Base-by-base conservation (phyloP, 2,329 filamentous ascomycete species). In the Aspergillus ibericus region DNA sequence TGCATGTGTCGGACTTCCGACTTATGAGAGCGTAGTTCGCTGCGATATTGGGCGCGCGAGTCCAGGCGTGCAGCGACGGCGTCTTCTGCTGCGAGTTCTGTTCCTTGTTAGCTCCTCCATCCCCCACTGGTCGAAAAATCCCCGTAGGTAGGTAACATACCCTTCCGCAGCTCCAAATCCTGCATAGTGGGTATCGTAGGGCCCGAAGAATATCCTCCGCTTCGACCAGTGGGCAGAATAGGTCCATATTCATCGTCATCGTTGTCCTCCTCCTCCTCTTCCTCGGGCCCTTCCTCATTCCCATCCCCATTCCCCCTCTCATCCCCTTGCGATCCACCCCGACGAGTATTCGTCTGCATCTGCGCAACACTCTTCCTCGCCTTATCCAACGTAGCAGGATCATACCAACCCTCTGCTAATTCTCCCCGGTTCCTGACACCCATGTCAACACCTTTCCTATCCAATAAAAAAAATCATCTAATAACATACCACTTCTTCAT, bases 381-480 rank as follows among this genome's bases (percentile, higher is more conserved):
- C 56, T 78, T 82, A 62, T 81, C 73, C 61, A 91, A 85, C 63
- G 87, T 90, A 58, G 84, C 84, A 7, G 92, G 90, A 70, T 96
- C 91, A 76, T 98, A 99, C 93, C 93, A 99, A 48, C 91, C 91
- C 74, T 93, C 89, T 4, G 90, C 89, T 63, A 98, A 81, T 77
- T 93, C 91, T 70, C 88, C 89, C 68, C 86, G 85, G 78, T 99
- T 99, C 87, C 87, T 89, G 66, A 78, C 86, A 73, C 86, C 81
- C 65, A 63, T 48, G 40, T 34, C 50, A 53, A 9, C 44, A 38
- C 35, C 25, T 16, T 34, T n/a, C n/a, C n/a, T 25, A 25, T 25
- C 3, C 22, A 25, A 25, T 25, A 25, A 25, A 10, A 38, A 58
- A 32, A 58, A 59, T n/a, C n/a, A n/a, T n/a, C n/a, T n/a, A 36